Evolutionary conservation across 345 rosid species (phyloP), one percentile per base, ranked within the genome.

Genomic region (Salix suchowensis): DNA sequence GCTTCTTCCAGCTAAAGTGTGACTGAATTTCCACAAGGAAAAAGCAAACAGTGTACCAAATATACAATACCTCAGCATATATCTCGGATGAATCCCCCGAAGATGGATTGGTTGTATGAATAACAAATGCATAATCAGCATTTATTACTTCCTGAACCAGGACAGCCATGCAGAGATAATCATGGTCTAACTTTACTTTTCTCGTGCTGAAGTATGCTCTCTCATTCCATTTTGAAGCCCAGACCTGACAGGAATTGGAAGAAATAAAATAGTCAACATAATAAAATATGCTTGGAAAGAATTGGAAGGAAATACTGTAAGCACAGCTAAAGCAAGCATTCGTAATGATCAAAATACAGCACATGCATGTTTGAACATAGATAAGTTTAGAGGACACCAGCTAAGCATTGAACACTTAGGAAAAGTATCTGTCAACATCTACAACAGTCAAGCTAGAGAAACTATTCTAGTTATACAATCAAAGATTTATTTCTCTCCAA

Each of bases 151-250:
- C 99, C 85, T 96, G 99, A 74, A 96, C 97, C 84, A 96, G 88
- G 55, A 96, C 98, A 84, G 99, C 97, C 99, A 96, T 92, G 87
- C 98, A 89, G 70, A 96, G 98, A 77, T 87, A 88, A 55, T 96
- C 97, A 81, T 96, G 99, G 85, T 93, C 97, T 74, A 96, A 77
- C 86, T 91, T 93, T 64, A 87, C 86, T 87, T 88, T 96, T 83
- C 84, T 93, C 10, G 97, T 89, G 90, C 99, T 96, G 86, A 93
- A 91, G 88, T 91, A 96, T 12, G 98, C 98, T 88, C 99, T 91
- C 85, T 93, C 99, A 40, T 96, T 96, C 99, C 99, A 96, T 75
- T 96, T 96, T 7, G 99, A 96, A 75, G 97, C 99, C 99, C 99
- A 96, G 68, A 96, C 99, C 99, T 96, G 86, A 62, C 24, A 70